Conservation (phyloP, 805 yeast genomes). For the Metschnikowia peoriensis region DNA sequence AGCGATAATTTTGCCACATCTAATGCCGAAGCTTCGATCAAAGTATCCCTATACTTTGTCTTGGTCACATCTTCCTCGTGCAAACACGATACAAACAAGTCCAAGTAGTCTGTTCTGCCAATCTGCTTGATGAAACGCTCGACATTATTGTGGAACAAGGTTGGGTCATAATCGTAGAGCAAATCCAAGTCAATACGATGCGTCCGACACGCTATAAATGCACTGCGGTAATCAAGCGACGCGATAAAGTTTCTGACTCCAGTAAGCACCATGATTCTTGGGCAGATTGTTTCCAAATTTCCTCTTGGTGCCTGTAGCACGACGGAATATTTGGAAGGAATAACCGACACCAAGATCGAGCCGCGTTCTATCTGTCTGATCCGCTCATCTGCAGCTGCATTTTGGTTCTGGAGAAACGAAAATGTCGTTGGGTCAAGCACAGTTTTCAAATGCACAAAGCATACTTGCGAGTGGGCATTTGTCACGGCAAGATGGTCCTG, state of each 20-base stretch:
- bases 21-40: constrained; percentile 4
- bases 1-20: constrained; percentile 9
- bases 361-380: constrained; percentile 89
- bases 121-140: constrained; percentile 70
- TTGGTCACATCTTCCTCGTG: constrained; percentile 81
- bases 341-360: constrained; percentile 72
- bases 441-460: constrained; percentile 69
- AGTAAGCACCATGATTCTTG: constrained; percentile 85
- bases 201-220: constrained; percentile 80
- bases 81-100: constrained; percentile 81
- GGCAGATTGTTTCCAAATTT: constrained; percentile 88
- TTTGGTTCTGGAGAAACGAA: constrained; percentile 22
- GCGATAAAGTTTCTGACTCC: constrained; percentile 74
- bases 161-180: constrained; percentile 82
- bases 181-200: constrained; percentile 92
- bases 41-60: constrained; percentile 81
- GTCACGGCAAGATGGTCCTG: constrained; percentile 76
- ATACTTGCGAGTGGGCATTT: constrained; percentile 80
- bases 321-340: constrained; percentile 81
- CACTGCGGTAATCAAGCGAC: constrained; percentile 57
- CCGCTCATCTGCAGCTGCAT: constrained; percentile 63
- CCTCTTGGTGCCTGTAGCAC: constrained; percentile 95
- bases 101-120: constrained; percentile 70
- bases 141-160: constrained; percentile 59
- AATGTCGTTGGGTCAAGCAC: constrained; percentile 37